Evolutionary conservation across 2,329 filamentous ascomycete genomes (phyloP), one percentile per base, ranked within the genome.

Genomic region (Arthrocladium fulminans): DNA sequence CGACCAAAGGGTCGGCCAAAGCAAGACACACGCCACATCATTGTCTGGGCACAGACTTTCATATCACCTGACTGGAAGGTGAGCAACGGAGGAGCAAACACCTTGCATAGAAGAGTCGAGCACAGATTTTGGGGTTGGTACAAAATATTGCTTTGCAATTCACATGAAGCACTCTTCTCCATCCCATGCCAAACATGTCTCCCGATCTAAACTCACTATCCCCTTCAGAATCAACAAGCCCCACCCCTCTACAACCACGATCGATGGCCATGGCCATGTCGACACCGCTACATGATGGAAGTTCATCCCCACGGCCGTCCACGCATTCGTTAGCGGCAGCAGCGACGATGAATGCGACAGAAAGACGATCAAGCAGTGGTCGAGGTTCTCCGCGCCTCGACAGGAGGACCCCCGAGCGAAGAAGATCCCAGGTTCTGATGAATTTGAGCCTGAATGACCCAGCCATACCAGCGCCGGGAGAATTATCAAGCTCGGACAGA

Each of bases 321-420:
- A 80, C 83, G 34, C 75, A 78, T 53, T 88, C 84, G 12, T 74
- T 92, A 8, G 84, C 85, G 62, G 85, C 84, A 45, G 80, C 86
- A 10, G 85, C 84, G 6, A 81, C 84, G 37, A 77, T 89, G 65
- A 90, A 90, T 63, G 83, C 85, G 23, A 80, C 86, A 9, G 60
- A 62, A 45, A 64, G 67, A 39, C 68, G 69, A 17, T 66, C 64
- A 4, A 30, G 65, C 47, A 64, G 61, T 53, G 59, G 58, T 44
- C 64, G 63, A 44, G 57, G 62, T 42, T 65, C 68, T 8, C 59
- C 61, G 2, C 56, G 56, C 22, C 48, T 56, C 2, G 57, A 53
- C 32, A 57, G 60, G 44, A 53, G 52, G 45, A 60, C 64, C 19
- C 64, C 64, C 17, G 69, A 72, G 47, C 64, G 68, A 27, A 66